phyloP scores from a whole-genome alignment of 345 rosid species.

The Populus davidiana region DNA sequence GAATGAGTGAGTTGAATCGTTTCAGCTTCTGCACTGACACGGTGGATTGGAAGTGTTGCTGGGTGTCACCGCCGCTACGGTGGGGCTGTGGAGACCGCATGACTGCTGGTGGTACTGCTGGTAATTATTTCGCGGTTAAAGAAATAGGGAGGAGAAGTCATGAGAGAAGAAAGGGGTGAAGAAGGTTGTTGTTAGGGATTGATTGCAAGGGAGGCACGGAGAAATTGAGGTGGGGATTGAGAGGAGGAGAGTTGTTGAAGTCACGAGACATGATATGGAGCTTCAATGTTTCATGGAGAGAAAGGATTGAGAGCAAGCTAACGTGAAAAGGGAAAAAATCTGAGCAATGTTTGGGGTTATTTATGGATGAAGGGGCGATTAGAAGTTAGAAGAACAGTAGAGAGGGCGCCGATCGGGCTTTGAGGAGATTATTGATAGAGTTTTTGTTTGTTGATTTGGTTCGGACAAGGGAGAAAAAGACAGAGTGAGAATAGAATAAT shows the following conservation, averaged over 20 bases:
- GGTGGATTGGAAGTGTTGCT: slow-evolving; percentile 67
- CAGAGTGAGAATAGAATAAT: neutral
- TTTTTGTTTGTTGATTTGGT: too few relatives aligned
- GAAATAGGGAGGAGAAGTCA: slow-evolving; percentile 21
- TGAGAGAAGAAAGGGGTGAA: slow-evolving; percentile 28
- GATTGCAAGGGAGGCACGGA: neutral
- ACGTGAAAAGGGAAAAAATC: neutral
- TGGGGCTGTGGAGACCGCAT: slow-evolving; percentile 71
- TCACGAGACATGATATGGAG: slow-evolving; percentile 37
- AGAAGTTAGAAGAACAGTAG: neutral
- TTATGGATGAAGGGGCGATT: slow-evolving; percentile 39
- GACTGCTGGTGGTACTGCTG: slow-evolving; percentile 2
- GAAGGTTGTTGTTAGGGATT: neutral
- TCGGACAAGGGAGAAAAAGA: neutral
- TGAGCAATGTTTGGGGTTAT: slow-evolving; percentile 17
- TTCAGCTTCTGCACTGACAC: slow-evolving; percentile 70
- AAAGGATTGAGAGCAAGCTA: neutral
- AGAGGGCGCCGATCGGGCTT: neutral
- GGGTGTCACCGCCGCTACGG: slow-evolving; percentile 65
- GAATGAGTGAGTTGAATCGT: slow-evolving; percentile 72
- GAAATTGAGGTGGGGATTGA: neutral
- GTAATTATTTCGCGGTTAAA: neutral
- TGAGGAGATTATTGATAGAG: neutral
- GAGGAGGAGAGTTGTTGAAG: slow-evolving; percentile 8
- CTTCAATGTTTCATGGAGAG: slow-evolving; percentile 8